phyloP scores from a whole-genome alignment of 805 yeast species.

The Spathaspora girioi region DNA sequence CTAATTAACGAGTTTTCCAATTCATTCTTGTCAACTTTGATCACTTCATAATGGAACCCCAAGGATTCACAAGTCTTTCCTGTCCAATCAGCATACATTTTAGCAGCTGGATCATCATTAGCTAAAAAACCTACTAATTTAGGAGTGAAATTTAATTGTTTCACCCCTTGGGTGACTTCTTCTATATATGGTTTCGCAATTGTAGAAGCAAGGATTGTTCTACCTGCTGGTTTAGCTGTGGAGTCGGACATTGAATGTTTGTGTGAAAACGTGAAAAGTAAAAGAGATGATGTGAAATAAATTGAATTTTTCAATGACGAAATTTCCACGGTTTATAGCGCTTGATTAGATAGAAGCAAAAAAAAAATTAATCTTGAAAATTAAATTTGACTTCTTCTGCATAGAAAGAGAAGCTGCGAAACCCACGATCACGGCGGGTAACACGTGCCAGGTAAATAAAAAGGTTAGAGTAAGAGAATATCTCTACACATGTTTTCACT shows the following conservation, averaged over 20 bases:
- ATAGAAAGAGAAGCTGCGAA: no score
- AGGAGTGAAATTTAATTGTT: slow-evolving; percentile 55
- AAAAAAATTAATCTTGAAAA: neutral
- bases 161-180: slow-evolving; percentile 63
- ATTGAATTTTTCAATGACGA: neutral
- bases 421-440: neutral
- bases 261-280: neutral
- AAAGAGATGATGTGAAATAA: neutral
- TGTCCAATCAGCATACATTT: slow-evolving; percentile 95
- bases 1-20: slow-evolving; percentile 78
- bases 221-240: slow-evolving; percentile 50
- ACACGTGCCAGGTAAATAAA: no score
- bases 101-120: slow-evolving; percentile 91
- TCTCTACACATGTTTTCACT: no score
- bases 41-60: slow-evolving; percentile 81
- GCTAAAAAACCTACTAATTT: slow-evolving; percentile 88
- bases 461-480: no score
- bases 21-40: slow-evolving; percentile 72
- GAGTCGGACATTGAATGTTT: neutral
- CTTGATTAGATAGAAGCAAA: neutral
- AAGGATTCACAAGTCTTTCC: slow-evolving; percentile 81
- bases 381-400: neutral
- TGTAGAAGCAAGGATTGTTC: slow-evolving; percentile 81
- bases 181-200: slow-evolving; percentile 79
- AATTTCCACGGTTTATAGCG: neutral